These are phyloP conservation scores for Paratinospora sagittata DNA, from an alignment of 164 flowering plant species.

Conservation along the genomic window DNA sequence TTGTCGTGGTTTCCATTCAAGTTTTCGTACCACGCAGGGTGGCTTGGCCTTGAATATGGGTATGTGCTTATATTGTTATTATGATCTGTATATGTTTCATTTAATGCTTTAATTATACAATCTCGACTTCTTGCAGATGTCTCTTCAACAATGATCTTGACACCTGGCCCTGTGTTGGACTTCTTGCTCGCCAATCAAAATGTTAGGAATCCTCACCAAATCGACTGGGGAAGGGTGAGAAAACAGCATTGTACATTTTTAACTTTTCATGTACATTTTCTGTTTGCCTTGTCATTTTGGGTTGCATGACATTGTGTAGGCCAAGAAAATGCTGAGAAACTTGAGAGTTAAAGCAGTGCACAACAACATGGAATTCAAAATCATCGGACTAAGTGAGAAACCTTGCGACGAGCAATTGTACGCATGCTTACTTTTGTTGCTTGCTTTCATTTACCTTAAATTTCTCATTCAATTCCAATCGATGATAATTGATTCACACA, in stretches of 20 bases:
- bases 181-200: constrained; percentile 73
- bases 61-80: no score
- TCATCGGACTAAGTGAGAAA: constrained; percentile 74
- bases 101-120: no score
- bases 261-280: no score
- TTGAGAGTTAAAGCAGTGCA: constrained; percentile 53
- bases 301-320: no score
- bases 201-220: constrained; percentile 43
- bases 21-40: constrained; percentile 73
- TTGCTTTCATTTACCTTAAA: no score
- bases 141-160: constrained; percentile 84
- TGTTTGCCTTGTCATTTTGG: no score
- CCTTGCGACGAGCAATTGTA: constrained; percentile 65
- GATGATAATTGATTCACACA: no score
- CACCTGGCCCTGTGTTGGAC: constrained; percentile 83
- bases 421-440: no score
- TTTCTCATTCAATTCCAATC: no score
- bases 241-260: no score
- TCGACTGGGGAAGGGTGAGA: constrained; percentile 83
- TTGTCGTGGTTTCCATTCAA: constrained; percentile 88
- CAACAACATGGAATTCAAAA: constrained; percentile 60
- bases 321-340: constrained; percentile 62
- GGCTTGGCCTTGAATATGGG: constrained; percentile 87
- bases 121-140: constrained; percentile 57
- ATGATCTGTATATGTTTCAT: no score